phyloP scores from a whole-genome alignment of 108 stramenopile species.

The Pseudonitzschia pungens region DNA sequence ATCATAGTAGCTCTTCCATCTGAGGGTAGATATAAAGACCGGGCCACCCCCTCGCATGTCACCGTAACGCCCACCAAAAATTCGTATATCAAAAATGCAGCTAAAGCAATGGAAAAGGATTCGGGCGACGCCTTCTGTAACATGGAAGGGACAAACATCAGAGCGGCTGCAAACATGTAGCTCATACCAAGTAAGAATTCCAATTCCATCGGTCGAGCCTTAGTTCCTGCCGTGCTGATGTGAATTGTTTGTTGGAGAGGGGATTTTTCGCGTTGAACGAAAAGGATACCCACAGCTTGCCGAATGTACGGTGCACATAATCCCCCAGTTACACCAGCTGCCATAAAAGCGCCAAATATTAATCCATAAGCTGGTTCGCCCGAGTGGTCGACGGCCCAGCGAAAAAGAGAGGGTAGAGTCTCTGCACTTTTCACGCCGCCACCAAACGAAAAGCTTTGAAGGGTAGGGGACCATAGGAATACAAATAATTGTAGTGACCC shows the following conservation, averaged over 20 bases:
- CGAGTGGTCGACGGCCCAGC: conserved; percentile 30
- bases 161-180: conserved; percentile 31
- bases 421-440: neutral
- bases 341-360: conserved; percentile 75
- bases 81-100: conserved; percentile 45
- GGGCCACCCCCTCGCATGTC: conserved; percentile 54
- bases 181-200: conserved; percentile 35
- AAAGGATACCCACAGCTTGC: conserved; percentile 18
- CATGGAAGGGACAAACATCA: conserved; percentile 37
- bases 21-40: conserved; percentile 44
- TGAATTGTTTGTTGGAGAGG: conserved; percentile 2
- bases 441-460: conserved; percentile 30
- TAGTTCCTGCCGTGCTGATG: conserved; percentile 19
- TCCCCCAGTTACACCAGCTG: conserved; percentile 62
- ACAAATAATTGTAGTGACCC: conserved; percentile 67
- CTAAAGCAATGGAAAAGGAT: conserved; percentile 34
- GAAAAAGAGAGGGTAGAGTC: neutral
- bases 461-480: conserved; percentile 69
- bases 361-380: conserved; percentile 54
- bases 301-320: conserved; percentile 36
- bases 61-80: conserved; percentile 44
- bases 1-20: conserved; percentile 41
- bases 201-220: conserved; percentile 38
- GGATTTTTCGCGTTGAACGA: neutral
- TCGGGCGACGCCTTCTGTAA: conserved; percentile 4